Conservation (phyloP, 1,139 yeast species). For the Kurtzmaniella quercitrusa region DNA sequence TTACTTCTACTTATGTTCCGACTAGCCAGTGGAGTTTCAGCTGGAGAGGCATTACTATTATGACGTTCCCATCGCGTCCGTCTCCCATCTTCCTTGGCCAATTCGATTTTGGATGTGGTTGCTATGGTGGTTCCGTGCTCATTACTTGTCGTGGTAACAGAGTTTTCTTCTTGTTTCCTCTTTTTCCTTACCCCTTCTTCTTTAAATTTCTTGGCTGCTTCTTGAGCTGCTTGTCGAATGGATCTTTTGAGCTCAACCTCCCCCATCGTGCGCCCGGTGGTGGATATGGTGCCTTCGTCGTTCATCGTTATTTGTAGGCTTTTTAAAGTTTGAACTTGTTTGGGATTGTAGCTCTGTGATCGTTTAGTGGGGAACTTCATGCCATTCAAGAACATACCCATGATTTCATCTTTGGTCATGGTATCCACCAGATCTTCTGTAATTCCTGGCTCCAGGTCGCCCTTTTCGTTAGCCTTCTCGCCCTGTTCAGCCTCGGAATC, state of each 20-base stretch:
- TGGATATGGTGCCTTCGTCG: constrained; percentile 7
- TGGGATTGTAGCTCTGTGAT: constrained; percentile 10
- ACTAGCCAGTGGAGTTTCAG: background rate
- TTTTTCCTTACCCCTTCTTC: constrained; percentile 1
- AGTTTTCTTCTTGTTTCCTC: background rate
- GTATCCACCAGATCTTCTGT: constrained; percentile 9
- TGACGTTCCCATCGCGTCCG: constrained; percentile 4
- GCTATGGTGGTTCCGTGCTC: background rate
- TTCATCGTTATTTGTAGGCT: constrained; percentile 23
- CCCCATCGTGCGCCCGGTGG: background rate
- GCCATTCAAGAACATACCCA: constrained; percentile 21
- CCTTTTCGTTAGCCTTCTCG: background rate
- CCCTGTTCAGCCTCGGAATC: background rate
- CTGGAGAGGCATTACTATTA: background rate
- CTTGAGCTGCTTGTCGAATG: constrained; percentile 10
- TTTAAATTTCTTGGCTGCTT: constrained; percentile 9
- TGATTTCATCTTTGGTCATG: constrained; percentile 21
- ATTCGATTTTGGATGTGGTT: background rate
- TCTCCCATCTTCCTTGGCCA: constrained; percentile 5
- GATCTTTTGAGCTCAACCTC: constrained; percentile 7
- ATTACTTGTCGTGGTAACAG: background rate
- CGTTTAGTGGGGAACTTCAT: constrained; percentile 13
- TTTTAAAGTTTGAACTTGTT: constrained; percentile 11
- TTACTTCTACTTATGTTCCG: background rate
- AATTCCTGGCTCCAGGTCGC: background rate